These are phyloP conservation scores for Ananas comosus DNA, from an alignment of 176 grass and related monocot genomes.

Conservation along the genomic window DNA sequence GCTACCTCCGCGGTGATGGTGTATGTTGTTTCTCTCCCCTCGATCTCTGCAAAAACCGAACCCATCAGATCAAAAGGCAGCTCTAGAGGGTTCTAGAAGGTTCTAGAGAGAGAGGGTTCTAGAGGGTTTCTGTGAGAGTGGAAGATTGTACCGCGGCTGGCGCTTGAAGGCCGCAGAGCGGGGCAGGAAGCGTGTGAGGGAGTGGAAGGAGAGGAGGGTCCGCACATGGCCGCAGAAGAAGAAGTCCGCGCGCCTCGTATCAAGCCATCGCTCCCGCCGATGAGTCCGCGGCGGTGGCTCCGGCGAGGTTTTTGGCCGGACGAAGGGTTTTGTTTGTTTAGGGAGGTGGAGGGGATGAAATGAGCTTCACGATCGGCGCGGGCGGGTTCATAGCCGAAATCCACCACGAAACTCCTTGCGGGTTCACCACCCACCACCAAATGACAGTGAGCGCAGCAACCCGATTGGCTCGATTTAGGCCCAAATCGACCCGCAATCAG, in stretches of 20 bases:
- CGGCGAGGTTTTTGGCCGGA: too few relatives aligned
- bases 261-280: slow-evolving; percentile 38
- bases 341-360: too few relatives aligned
- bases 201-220: slow-evolving; percentile 65
- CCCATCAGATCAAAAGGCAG: neutral
- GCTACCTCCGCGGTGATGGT: slow-evolving; percentile 41
- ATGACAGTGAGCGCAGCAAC: too few relatives aligned
- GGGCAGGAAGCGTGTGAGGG: slow-evolving; percentile 42
- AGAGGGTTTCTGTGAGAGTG: neutral
- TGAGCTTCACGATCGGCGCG: too few relatives aligned
- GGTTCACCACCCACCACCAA: too few relatives aligned
- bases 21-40: slow-evolving; percentile 55
- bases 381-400: too few relatives aligned
- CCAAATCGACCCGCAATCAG: too few relatives aligned
- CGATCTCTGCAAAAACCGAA: slow-evolving; percentile 35
- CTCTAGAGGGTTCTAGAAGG: neutral
- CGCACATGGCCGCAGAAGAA: slow-evolving; percentile 72
- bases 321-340: too few relatives aligned
- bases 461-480: too few relatives aligned
- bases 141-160: slow-evolving; percentile 32
- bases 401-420: too few relatives aligned
- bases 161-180: slow-evolving; percentile 84
- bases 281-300: slow-evolving; percentile 2
- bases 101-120: neutral
- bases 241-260: slow-evolving; percentile 62